Conservation (phyloP, 768 basidiomycete genomes). For the Boletus sensibilis region DNA sequence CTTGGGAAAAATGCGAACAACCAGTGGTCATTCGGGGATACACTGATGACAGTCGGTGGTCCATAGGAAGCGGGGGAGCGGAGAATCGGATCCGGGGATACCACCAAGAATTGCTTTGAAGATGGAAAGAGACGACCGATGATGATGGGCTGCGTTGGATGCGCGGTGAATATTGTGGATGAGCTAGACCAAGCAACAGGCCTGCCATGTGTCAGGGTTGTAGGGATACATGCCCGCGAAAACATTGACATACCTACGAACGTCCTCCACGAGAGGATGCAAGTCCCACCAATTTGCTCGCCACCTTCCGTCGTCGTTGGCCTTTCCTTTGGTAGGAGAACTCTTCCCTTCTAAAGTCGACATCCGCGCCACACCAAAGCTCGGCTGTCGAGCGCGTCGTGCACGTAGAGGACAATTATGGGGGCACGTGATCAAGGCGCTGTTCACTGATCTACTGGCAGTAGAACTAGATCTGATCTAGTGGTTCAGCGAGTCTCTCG, state of each 20-base stretch:
- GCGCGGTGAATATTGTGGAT: constrained; percentile 67
- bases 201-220: constrained; percentile 36
- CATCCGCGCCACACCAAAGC: constrained; percentile 10
- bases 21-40: constrained; percentile 58
- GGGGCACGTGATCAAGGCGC: constrained; percentile 8
- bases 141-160: constrained; percentile 59
- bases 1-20: constrained; percentile 77
- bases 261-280: constrained; percentile 56
- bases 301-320: constrained; percentile 52
- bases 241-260: constrained; percentile 44
- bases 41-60: constrained; percentile 61
- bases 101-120: constrained; percentile 59
- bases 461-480: no score
- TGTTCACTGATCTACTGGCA: no score
- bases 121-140: constrained; percentile 68
- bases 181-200: constrained; percentile 70
- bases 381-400: neutral
- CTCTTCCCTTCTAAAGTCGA: constrained; percentile 24
- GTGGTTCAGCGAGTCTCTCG: neutral
- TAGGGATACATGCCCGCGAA: neutral
- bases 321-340: constrained; percentile 55
- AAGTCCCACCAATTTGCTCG: constrained; percentile 75
- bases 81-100: constrained; percentile 51
- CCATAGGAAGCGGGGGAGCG: constrained; percentile 49
- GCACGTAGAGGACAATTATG: neutral